These are phyloP conservation scores for Metarhizium guizhouense DNA, from an alignment of 2,329 filamentous ascomycete genomes.

Conservation along the genomic window DNA sequence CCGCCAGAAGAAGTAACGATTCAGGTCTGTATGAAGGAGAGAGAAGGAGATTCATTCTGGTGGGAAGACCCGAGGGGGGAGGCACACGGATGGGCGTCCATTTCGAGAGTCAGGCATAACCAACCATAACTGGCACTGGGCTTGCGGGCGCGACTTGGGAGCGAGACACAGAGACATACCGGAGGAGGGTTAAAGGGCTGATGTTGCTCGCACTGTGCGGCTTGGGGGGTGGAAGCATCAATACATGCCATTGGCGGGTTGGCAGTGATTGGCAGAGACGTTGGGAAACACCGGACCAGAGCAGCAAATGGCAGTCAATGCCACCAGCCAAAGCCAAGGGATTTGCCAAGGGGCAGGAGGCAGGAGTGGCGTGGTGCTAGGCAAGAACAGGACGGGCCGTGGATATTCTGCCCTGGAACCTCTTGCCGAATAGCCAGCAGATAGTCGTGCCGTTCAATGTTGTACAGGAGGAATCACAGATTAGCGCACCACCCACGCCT, in stretches of 20 bases:
- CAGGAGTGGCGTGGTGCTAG: background rate
- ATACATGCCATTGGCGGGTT: background rate
- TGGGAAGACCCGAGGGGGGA: slow-evolving; percentile 4
- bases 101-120: too few species aligned
- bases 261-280: background rate
- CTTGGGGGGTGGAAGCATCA: background rate
- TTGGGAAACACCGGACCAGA: background rate
- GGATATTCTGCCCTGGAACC: background rate
- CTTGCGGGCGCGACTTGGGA: background rate
- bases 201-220: too few species aligned
- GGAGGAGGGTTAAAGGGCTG: too few species aligned
- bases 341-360: background rate
- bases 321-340: background rate
- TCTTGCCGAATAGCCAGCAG: background rate
- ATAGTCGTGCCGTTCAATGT: background rate
- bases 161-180: background rate
- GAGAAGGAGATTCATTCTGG: slow-evolving; percentile 8
- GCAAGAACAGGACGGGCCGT: background rate
- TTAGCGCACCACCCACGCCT: background rate
- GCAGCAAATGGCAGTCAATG: background rate
- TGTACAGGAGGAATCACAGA: background rate
- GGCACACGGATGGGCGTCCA: too few species aligned
- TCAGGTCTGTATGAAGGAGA: background rate
- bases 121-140: too few species aligned
- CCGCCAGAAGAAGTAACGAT: slow-evolving; percentile 11